Evolutionary conservation across 108 stramenopile species (phyloP), one percentile per base, ranked within the genome.

Genomic region (Cyclostephanos invisitatus): DNA sequence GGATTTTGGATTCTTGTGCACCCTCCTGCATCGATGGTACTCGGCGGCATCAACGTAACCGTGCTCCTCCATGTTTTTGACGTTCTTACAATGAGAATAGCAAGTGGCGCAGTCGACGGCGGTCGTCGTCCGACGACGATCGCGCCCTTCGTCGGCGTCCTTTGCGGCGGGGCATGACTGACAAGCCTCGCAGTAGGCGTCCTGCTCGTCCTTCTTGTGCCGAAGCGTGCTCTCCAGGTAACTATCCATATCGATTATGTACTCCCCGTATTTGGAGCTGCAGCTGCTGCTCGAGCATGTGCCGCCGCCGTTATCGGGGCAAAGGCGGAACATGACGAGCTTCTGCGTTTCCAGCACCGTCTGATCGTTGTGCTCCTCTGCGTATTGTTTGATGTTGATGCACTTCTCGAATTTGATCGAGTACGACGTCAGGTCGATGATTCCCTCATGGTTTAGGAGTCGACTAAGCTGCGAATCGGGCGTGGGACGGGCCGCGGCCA

Each of bases 281-380:
- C 93, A 94, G 53, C 64, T 72, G 6, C 56, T 54, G 50, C 88
- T 89, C 3, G 68, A 68, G 12, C n/a, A 57, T 17, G 56, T 40
- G 60, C 60, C 10, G 60, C 60, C 10, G 21, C 20, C 20, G 71
- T 70, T 70, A 64, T 67, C 62, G 62, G 93, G 93, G 63, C 94
- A 95, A 25, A 95, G 87, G 24, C 88, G 88, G 82, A 95, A 95
- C 51, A 95, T 75, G 38, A 90, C 89, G 62, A 92, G 92, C 69
- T 89, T 83, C 60, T 86, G 84, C 0, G 90, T 89, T 5, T 67
- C 68, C 10, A 95, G 80, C 49, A 89, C 79, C 6, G 89, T 84
- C 22, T 68, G 64, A n/a, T 72, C 73, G 1, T 89, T 87, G 46
- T 94, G 28, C 0, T 89, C 86, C 18, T 84, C 79, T 35, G 70